Conservation (phyloP, 1,139 yeast species). For the Nakaseomyces bracarensis region DNA sequence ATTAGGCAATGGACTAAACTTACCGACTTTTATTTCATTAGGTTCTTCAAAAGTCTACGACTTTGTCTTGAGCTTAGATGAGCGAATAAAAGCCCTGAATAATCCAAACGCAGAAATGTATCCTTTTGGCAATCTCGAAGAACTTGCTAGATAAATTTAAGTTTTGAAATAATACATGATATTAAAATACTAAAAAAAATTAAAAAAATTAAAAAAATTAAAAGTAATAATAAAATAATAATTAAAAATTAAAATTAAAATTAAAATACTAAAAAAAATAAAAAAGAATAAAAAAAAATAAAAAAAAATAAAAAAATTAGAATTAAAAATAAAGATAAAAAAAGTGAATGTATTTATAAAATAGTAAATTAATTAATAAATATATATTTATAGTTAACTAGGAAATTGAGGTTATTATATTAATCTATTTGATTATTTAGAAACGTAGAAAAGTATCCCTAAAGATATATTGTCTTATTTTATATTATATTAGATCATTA, state of each 20-base stretch:
- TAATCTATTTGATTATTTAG: too few species aligned
- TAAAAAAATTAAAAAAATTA: too few species aligned
- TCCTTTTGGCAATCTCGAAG: slow-evolving; percentile 1
- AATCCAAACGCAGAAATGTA: not conserved
- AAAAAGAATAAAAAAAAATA: not conserved
- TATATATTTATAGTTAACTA: too few species aligned
- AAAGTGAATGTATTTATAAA: not conserved
- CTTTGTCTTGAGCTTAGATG: not conserved
- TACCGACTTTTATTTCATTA: not conserved
- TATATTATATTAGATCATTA: too few species aligned
- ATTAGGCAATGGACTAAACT: not conserved
- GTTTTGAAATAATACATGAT: not conserved
- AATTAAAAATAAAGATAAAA: not conserved
- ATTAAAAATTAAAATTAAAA: not conserved
- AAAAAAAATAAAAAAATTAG: not conserved
- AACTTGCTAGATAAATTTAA: not conserved
- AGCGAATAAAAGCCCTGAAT: not conserved
- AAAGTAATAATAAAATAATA: too few species aligned
- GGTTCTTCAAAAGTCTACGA: not conserved
- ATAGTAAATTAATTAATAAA: too few species aligned
- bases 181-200: too few species aligned
- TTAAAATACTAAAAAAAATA: not conserved
- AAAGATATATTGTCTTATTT: too few species aligned
- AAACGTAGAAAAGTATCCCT: too few species aligned
- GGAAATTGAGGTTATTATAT: too few species aligned